A percentile compares a stretch with the other conserved stretches of the same genome.
Conservation (phyloP, 768 basidiomycete genomes). For the Suillus americanus region DNA sequence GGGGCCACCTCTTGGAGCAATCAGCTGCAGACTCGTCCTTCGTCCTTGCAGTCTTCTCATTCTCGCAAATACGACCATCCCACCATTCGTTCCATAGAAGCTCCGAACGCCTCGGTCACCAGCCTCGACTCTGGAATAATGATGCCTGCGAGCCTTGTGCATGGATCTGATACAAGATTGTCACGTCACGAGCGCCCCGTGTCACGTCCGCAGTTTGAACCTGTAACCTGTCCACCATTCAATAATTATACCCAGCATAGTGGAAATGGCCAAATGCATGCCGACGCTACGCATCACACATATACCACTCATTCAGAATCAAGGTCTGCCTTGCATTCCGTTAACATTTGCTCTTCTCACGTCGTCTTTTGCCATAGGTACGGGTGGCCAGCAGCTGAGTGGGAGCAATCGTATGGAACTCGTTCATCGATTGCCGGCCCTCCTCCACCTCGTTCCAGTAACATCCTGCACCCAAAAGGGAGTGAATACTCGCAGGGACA, state of each 20-base stretch:
- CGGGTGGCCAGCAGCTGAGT: conserved; percentile 16
- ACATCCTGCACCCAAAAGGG: conserved; percentile 7
- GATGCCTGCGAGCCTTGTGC: conserved; percentile 9
- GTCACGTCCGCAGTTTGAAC: conserved; percentile 5
- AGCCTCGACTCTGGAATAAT: conserved; percentile 14
- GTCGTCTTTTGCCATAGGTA: conserved; percentile 9
- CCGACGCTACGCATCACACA: neutral
- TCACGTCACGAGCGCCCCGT: conserved; percentile 3
- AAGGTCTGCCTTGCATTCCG: conserved; percentile 10
- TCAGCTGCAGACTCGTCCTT: neutral
- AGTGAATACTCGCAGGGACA: conserved; percentile 9
- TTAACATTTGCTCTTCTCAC: neutral
- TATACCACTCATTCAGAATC: conserved; percentile 6
- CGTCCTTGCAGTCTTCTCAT: neutral
- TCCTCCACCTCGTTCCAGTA: conserved; percentile 7
- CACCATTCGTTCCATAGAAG: conserved; percentile 8
- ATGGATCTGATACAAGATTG: conserved; percentile 8
- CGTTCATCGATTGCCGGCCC: neutral
- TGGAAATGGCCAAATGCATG: conserved; percentile 1
- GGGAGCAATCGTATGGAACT: conserved; percentile 17
- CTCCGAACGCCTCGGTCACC: conserved; percentile 13
- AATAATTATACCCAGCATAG: neutral
- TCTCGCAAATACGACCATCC: conserved; percentile 12
- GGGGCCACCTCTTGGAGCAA: conserved; percentile 7
- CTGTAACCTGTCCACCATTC: neutral